A percentile compares a stretch with the other conserved stretches of the same genome.
These are phyloP conservation scores for Chaetomium strumarium DNA, from an alignment of 2,329 filamentous ascomycete species.

Conservation along the genomic window DNA sequence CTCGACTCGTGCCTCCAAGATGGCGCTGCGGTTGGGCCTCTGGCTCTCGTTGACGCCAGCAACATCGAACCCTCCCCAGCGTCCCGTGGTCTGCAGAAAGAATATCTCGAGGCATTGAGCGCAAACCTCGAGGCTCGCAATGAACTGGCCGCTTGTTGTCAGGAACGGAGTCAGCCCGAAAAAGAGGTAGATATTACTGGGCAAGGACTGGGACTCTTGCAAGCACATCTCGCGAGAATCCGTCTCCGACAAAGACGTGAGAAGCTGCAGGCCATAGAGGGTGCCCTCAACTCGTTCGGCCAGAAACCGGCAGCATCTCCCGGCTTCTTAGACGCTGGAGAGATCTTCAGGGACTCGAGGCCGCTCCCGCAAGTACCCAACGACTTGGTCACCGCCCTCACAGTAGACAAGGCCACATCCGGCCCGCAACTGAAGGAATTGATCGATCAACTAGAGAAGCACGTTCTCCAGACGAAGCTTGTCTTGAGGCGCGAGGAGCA, in stretches of 20 bases:
- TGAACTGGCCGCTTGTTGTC: constrained; percentile 38
- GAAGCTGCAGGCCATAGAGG: constrained; percentile 44
- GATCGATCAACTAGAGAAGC: constrained; percentile 50
- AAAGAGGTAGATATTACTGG: constrained; percentile 1
- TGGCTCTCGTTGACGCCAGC: constrained; percentile 42
- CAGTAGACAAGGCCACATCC: constrained; percentile 34
- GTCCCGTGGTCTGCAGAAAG: constrained; percentile 44
- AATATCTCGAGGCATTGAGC: constrained; percentile 50
- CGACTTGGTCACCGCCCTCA: constrained; percentile 46
- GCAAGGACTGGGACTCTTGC: constrained; percentile 30
- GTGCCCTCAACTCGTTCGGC: constrained; percentile 44
- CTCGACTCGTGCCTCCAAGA: constrained; percentile 43
- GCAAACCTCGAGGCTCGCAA: constrained; percentile 47
- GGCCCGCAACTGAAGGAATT: constrained; percentile 42
- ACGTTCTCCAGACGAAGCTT: constrained; percentile 52
- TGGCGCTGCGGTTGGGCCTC: constrained; percentile 37
- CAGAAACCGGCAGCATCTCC: constrained; percentile 47
- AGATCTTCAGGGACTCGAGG: constrained; percentile 40
- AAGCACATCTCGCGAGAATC: constrained; percentile 46
- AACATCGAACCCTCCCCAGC: constrained; percentile 28
- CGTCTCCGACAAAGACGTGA: constrained; percentile 48
- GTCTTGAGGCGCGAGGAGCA: constrained; percentile 52
- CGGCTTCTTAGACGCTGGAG: constrained; percentile 44
- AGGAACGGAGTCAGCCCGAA: neutral
- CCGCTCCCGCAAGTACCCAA: constrained; percentile 47